Evolutionary conservation across 345 rosid genomes (phyloP), one percentile per base, ranked within the genome.

Genomic region (Eucalyptus polybractea): DNA sequence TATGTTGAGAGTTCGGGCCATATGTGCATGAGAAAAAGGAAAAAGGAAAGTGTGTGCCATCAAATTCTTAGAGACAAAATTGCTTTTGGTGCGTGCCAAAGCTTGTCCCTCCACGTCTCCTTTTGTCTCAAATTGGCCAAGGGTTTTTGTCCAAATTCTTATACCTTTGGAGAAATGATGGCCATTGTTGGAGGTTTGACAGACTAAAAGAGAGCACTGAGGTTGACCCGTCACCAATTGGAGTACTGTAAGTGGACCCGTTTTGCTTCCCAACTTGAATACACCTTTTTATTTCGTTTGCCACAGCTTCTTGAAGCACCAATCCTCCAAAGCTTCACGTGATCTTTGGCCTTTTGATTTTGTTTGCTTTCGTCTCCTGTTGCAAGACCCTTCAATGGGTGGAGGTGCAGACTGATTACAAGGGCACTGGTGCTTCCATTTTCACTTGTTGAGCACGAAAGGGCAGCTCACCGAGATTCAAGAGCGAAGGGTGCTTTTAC

Each of bases 211-310:
- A 89, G 89, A 89, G 92, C 91, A 92, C 15, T 92, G 97, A 94
- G 91, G 93, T 93, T 92, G 99, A 95, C 97, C 92, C 91, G 86
- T 93, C 95, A 93, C 90, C 95, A 88, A 93, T 92, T 89, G 93
- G 89, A 91, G 87, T 89, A 72, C 86, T 92, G 88, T 88, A 67
- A 89, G 87, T 93, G 97, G 98, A 33, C 96, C 96, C 94, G 88
- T 91, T 76, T 87, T 76, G 97, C 92, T 91, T 92, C 99, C 97
- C 88, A 91, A 89, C 86, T 89, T 88, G 92, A 58, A 7, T 86
- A 91, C 97, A 94, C 56, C 90, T 92, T 86, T 76, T 40, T 89
- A 91, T 93, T 94, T 92, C 93, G 87, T 86, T 86, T 90, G 92
- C 92, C 91, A 85, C 91, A 22, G 49, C 86, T 86, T 88, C 45